Percentiles rank a stretch among this genome's conserved stretches.
These are phyloP conservation scores for Epicoccum sorghinum DNA, from an alignment of 2,329 filamentous ascomycete genomes.

Conservation along the genomic window DNA sequence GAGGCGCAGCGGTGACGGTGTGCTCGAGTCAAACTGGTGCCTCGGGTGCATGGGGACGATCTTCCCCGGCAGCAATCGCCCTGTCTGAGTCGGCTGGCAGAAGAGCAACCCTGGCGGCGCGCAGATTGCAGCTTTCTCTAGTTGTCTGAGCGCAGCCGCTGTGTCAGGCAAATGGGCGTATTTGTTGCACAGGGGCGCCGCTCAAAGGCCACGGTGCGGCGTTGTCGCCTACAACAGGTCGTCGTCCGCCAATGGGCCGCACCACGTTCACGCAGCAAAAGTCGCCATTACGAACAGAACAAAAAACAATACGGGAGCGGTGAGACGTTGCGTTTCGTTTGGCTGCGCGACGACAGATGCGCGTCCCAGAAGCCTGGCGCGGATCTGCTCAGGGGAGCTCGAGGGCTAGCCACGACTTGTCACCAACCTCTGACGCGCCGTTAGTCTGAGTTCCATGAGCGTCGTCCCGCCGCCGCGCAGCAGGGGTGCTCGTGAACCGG, in stretches of 20 bases:
- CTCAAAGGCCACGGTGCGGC: constrained; percentile 24
- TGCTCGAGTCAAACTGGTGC: constrained; percentile 16
- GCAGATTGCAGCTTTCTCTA: constrained; percentile 18
- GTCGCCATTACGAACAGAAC: constrained; percentile 14
- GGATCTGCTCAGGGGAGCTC: constrained; percentile 34
- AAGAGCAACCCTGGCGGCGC: constrained; percentile 23
- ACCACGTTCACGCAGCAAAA: constrained; percentile 21
- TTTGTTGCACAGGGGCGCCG: constrained; percentile 28
- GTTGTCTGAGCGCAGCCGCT: constrained; percentile 22
- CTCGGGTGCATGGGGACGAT: constrained; percentile 17
- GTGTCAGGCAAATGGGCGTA: constrained; percentile 23
- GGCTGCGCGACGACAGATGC: constrained; percentile 16
- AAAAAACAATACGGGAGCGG: constrained; percentile 22
- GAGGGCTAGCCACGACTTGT: constrained; percentile 27
- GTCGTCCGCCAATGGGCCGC: constrained; percentile 28
- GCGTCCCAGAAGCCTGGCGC: constrained; percentile 33
- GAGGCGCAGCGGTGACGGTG: constrained; percentile 17
- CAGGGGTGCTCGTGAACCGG: constrained; percentile 23
- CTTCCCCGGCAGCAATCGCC: constrained; percentile 14
- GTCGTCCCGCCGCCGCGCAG: constrained; percentile 42
- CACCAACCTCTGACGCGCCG: constrained; percentile 29
- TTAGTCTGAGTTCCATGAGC: constrained; percentile 40
- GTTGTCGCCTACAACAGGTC: constrained; percentile 18
- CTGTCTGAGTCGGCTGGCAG: constrained; percentile 19
- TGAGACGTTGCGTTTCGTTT: constrained; percentile 25